These are phyloP conservation scores for Torulaspora delbrueckii DNA, from an alignment of 805 yeast genomes.

Conservation along the genomic window DNA sequence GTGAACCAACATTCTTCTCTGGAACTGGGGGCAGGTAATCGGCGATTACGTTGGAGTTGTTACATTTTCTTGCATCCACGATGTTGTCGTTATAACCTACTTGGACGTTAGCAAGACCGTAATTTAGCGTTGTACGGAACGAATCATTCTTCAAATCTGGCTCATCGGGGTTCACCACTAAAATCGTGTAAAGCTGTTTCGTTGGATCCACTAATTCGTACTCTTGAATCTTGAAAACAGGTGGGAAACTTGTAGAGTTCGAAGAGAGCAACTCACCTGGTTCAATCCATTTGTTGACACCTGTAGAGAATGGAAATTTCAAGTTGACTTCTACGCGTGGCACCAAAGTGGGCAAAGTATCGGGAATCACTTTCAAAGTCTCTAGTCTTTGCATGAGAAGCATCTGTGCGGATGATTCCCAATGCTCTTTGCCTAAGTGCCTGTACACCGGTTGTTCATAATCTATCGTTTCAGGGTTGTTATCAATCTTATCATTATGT, in stretches of 20 bases:
- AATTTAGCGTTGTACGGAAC: slow-evolving; percentile 66
- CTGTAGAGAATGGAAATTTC: slow-evolving; percentile 66
- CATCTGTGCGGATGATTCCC: slow-evolving; percentile 71
- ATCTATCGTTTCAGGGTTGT: slow-evolving; percentile 49
- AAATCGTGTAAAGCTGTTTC: slow-evolving; percentile 63
- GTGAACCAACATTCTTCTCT: slow-evolving; percentile 78
- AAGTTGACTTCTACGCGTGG: slow-evolving; percentile 74
- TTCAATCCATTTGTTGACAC: slow-evolving; percentile 61
- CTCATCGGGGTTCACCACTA: slow-evolving; percentile 86
- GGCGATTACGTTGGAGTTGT: slow-evolving; percentile 41
- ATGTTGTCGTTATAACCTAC: slow-evolving; percentile 52
- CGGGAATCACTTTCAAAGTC: slow-evolving; percentile 80
- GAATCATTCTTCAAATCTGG: slow-evolving; percentile 71
- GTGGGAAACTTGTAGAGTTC: slow-evolving; percentile 67
- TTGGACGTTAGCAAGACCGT: slow-evolving; percentile 68
- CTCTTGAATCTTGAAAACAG: slow-evolving; percentile 72
- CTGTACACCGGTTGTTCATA: slow-evolving; percentile 77
- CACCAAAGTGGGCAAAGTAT: slow-evolving; percentile 81
- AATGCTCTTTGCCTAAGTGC: slow-evolving; percentile 56
- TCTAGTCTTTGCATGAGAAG: slow-evolving; percentile 89
- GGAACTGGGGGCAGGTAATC: slow-evolving; percentile 80
- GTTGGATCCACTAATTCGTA: slow-evolving; percentile 44
- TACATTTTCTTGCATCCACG: slow-evolving; percentile 39
- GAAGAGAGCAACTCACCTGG: slow-evolving; percentile 78
- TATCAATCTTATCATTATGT: slow-evolving; percentile 38